phyloP scores from a whole-genome alignment of 768 basidiomycete species.

The Phlebiopsis gigantea region DNA sequence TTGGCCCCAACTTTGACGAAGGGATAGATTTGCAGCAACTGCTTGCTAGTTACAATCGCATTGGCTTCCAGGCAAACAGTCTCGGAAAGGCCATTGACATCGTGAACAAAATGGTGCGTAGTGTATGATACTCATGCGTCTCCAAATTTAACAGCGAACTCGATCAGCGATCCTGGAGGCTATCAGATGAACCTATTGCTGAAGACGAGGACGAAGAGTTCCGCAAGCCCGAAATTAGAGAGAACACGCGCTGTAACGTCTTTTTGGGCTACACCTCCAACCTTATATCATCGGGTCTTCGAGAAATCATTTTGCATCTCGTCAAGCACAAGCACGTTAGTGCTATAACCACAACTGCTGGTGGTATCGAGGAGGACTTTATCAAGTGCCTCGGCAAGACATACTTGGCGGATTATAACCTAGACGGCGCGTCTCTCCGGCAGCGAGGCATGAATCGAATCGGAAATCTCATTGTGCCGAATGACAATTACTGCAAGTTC shows the following conservation, averaged over 20 bases:
- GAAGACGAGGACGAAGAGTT: constrained; percentile 70
- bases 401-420: constrained; percentile 88
- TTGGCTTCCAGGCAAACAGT: constrained; percentile 97
- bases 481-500: constrained; percentile 98
- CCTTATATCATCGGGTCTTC: constrained; percentile 93
- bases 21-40: constrained; percentile 61
- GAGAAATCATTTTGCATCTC: constrained; percentile 88
- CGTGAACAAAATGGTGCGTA: constrained; percentile 85
- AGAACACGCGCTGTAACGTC: constrained; percentile 73
- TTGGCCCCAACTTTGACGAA: constrained; percentile 86
- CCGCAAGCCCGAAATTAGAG: constrained; percentile 51
- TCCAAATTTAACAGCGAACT: neutral
- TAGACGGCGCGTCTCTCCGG: constrained; percentile 85
- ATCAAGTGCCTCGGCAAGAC: constrained; percentile 99
- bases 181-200: constrained; percentile 75
- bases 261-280: constrained; percentile 99
- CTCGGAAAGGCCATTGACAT: constrained; percentile 84
- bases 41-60: constrained; percentile 75
- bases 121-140: neutral
- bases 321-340: constrained; percentile 90
- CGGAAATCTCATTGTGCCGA: constrained; percentile 93
- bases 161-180: constrained; percentile 75
- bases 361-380: constrained; percentile 98
- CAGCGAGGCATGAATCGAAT: constrained; percentile 94
- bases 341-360: constrained; percentile 93